Conservation (phyloP, 2,329 filamentous ascomycete genomes). For the Fusarium oligoseptatum region DNA sequence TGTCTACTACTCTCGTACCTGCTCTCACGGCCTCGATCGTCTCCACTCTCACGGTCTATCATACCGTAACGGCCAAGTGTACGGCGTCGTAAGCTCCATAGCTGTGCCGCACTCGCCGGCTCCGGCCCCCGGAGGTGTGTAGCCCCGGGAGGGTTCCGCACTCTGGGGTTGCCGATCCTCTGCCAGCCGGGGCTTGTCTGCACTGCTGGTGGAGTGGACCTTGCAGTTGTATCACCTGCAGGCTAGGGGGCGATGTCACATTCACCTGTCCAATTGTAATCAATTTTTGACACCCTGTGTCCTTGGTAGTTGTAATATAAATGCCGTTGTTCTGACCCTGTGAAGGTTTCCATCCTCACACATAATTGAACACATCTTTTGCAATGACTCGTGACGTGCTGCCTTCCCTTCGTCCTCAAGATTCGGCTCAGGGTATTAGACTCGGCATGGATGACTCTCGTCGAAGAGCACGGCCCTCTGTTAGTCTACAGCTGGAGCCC, state of each 20-base stretch:
- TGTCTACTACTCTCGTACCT: not conserved
- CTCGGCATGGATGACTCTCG: not conserved
- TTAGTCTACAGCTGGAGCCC: not conserved
- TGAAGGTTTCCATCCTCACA: not conserved
- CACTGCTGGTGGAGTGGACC: not conserved
- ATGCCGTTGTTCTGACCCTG: not conserved
- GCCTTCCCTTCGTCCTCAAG: not conserved
- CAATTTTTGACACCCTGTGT: not conserved
- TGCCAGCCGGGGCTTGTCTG: not conserved
- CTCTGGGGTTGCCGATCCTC: not conserved
- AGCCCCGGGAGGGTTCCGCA: not conserved
- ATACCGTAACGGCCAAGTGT: not conserved
- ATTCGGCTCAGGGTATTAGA: not conserved
- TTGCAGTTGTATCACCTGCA: not conserved
- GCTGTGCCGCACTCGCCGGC: not conserved
- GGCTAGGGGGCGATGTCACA: not conserved
- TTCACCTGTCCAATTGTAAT: not conserved
- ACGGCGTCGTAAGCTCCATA: not conserved
- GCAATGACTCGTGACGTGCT: not conserved
- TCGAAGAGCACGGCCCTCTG: not conserved
- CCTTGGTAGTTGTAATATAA: not conserved
- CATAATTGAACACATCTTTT: not conserved
- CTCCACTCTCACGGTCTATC: constrained; percentile 1
- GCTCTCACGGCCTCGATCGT: not conserved
- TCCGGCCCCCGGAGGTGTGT: not conserved